These are phyloP conservation scores for Suillus tomentosus DNA, from an alignment of 768 basidiomycete species.

Conservation along the genomic window DNA sequence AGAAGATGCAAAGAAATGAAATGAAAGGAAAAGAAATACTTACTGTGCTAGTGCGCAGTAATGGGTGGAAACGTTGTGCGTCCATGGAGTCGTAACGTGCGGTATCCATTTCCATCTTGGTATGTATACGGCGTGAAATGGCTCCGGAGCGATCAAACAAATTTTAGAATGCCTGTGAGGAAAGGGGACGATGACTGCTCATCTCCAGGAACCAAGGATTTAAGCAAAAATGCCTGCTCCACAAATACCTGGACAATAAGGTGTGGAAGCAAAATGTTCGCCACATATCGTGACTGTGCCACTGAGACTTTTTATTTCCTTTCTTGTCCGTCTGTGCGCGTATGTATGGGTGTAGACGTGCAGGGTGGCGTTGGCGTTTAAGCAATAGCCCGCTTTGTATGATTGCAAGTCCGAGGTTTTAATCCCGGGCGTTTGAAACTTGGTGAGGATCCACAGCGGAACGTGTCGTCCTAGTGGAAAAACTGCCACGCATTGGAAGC, in stretches of 20 bases:
- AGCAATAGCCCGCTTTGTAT: slow-evolving; percentile 6
- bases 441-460: neutral
- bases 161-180: neutral
- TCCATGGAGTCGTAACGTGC: slow-evolving; percentile 34
- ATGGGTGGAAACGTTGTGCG: slow-evolving; percentile 35
- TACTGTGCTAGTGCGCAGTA: slow-evolving; percentile 23
- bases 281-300: neutral
- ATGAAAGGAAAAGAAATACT: slow-evolving; percentile 17
- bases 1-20: slow-evolving; percentile 15
- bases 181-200: neutral
- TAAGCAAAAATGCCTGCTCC: neutral
- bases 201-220: neutral
- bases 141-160: neutral
- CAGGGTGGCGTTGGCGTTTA: slow-evolving; percentile 7
- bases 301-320: neutral
- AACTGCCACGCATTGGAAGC: neutral
- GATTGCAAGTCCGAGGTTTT: neutral
- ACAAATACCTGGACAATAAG: neutral
- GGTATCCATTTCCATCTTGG: slow-evolving; percentile 4
- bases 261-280: neutral
- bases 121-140: neutral
- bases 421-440: slow-evolving; percentile 1
- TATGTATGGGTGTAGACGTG: neutral
- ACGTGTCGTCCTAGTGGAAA: slow-evolving; percentile 5
- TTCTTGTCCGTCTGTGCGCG: neutral